A percentile compares a stretch with the other conserved stretches of the same genome.
phyloP scores from a whole-genome alignment of 352 stramenopile genomes.

The Globisporangium radiosum region DNA sequence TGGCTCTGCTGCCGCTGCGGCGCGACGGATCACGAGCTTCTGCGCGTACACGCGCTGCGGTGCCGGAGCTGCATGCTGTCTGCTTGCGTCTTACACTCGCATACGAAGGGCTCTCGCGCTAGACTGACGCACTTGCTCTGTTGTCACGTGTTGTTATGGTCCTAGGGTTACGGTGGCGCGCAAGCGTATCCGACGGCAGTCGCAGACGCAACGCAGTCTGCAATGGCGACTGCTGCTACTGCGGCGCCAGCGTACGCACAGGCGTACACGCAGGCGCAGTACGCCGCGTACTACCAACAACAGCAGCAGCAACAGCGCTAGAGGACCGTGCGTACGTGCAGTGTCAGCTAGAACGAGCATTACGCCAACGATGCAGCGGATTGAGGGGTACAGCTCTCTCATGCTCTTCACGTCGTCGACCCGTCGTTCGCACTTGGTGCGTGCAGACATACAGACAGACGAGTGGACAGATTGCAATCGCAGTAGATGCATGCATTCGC shows the following conservation, averaged over 20 bases:
- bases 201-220: constrained; percentile 6
- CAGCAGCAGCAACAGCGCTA: constrained; percentile 21
- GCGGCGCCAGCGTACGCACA: constrained; percentile 16
- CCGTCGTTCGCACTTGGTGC: too few relatives aligned
- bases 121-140: not conserved
- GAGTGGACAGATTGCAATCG: too few relatives aligned
- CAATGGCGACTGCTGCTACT: constrained; percentile 14
- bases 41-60: constrained; percentile 2
- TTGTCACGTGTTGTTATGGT: not conserved
- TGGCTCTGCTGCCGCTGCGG: not conserved
- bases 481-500: too few relatives aligned
- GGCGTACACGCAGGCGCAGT: constrained; percentile 48
- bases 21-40: constrained; percentile 2
- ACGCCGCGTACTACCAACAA: constrained; percentile 63
- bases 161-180: constrained; percentile 47
- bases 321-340: not conserved
- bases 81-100: too few relatives aligned
- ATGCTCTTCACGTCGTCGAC: not conserved
- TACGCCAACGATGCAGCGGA: not conserved
- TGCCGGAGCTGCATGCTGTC: too few relatives aligned
- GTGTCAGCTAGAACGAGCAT: too few relatives aligned
- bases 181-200: constrained; percentile 38
- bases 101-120: too few relatives aligned
- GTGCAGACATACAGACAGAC: too few relatives aligned
- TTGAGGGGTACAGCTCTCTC: constrained; percentile 8